These are phyloP conservation scores for Trapa incisa DNA, from an alignment of 345 rosid species.

Conservation along the genomic window DNA sequence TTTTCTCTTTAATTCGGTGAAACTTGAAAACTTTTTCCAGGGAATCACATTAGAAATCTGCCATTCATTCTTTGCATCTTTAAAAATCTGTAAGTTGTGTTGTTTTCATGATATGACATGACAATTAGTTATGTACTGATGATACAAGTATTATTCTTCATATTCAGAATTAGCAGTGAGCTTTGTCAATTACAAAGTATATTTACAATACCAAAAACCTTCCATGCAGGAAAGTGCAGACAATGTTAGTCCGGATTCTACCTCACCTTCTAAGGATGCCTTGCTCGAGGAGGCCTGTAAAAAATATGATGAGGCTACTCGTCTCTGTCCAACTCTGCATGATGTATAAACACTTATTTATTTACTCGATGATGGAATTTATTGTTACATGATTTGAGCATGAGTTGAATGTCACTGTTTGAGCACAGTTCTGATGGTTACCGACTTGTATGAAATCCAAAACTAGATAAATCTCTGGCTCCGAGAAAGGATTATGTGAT, in stretches of 20 bases:
- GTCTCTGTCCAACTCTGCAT: slow-evolving; percentile 79
- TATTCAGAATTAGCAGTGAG: background rate
- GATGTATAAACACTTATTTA: slow-evolving; percentile 50
- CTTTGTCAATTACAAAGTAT: background rate
- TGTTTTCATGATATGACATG: background rate
- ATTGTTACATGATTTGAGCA: background rate
- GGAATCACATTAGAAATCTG: no score
- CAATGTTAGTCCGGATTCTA: slow-evolving; percentile 76
- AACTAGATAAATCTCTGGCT: background rate
- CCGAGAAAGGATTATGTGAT: background rate
- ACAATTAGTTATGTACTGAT: background rate
- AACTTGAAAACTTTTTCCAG: background rate
- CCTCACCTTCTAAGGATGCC: slow-evolving; percentile 91
- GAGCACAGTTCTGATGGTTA: background rate
- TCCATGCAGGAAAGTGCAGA: slow-evolving; percentile 89
- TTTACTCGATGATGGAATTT: background rate
- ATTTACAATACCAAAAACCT: slow-evolving; percentile 4
- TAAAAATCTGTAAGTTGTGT: background rate
- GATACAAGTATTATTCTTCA: background rate
- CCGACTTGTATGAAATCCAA: background rate
- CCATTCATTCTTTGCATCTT: background rate
- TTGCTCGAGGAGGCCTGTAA: slow-evolving; percentile 96
- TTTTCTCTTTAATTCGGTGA: background rate
- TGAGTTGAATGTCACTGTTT: background rate
- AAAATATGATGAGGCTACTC: slow-evolving; percentile 90